Evolutionary conservation across 78 protist species (phyloP).

Genomic region (Dictyostelium purpureum): DNA sequence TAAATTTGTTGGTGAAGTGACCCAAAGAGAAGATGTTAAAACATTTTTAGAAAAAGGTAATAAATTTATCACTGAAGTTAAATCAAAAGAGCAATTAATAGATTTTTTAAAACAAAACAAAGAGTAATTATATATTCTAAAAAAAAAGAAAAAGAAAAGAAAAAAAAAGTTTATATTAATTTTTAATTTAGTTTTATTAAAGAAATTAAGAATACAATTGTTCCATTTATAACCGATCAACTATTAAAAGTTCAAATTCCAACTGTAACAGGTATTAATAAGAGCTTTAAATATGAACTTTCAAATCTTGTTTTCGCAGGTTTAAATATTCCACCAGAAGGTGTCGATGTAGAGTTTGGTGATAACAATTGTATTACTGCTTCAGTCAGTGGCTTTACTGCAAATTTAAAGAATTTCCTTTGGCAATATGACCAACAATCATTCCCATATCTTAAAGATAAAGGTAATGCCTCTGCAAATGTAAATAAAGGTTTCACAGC

Average conservation of each 20-base stretch:
- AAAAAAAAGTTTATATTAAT: neutral
- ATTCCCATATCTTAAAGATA: conserved; percentile 68
- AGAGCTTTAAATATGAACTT: conserved; percentile 57
- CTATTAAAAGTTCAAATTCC: conserved; percentile 68
- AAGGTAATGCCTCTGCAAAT: conserved; percentile 50
- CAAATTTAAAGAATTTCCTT: conserved; percentile 30
- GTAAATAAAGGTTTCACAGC: conserved; percentile 21
- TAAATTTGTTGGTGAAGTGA: conserved; percentile 49
- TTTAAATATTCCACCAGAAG: conserved; percentile 44
- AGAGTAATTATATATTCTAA: conserved; percentile 21
- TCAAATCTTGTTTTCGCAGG: conserved; percentile 65
- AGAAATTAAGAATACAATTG: conserved; percentile 72
- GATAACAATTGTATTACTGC: conserved; percentile 42
- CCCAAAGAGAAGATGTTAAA: conserved; percentile 65
- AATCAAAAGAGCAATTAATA: conserved; percentile 51
- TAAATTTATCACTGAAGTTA: conserved; percentile 53
- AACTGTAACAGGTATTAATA: conserved; percentile 37
- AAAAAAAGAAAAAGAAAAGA: neutral
- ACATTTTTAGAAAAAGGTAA: conserved; percentile 46
- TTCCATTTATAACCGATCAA: conserved; percentile 77
- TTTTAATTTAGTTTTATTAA: conserved; percentile 33
- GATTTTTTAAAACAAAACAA: conserved; percentile 74
- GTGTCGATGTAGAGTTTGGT: conserved; percentile 49
- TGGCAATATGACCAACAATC: conserved; percentile 62
- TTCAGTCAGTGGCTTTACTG: conserved; percentile 19